A percentile compares a stretch with the other conserved stretches of the same genome.
Evolutionary conservation across 371 early-diverging fungal genomes (phyloP).

Genomic region (Haplosporangium sp.): DNA sequence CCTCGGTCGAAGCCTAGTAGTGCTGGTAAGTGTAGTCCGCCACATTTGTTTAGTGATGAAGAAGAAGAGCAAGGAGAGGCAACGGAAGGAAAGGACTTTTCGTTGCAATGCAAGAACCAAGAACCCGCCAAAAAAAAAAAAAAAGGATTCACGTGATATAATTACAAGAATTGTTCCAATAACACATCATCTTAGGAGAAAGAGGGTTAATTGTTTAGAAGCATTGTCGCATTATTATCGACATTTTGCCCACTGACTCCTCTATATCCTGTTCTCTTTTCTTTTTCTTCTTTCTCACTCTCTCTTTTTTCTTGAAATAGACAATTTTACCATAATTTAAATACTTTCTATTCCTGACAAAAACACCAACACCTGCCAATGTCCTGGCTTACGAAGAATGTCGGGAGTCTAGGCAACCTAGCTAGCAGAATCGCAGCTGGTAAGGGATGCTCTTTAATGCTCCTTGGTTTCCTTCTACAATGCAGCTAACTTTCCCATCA

Average conservation of each 20-base stretch:
- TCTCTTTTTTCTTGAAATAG: neutral
- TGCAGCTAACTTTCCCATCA: neutral
- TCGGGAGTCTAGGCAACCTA: conserved; percentile 48
- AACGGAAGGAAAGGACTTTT: too few species aligned
- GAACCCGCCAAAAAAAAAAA: too few species aligned
- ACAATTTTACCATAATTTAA: neutral
- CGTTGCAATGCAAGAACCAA: too few species aligned
- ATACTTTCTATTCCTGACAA: neutral
- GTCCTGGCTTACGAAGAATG: conserved; percentile 54
- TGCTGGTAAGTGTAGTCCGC: conserved; percentile 28
- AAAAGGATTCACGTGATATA: too few species aligned
- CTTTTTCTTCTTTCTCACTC: neutral
- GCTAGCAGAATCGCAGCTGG: conserved; percentile 54
- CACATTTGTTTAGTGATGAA: conserved; percentile 24
- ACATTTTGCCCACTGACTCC: too few species aligned
- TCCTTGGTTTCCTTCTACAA: neutral
- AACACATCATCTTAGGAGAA: too few species aligned
- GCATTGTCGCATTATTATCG: too few species aligned
- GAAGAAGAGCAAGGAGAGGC: neutral
- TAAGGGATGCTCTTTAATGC: conserved; percentile 8
- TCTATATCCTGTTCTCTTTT: too few species aligned
- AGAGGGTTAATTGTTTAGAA: too few species aligned
- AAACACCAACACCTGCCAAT: conserved; percentile 21
- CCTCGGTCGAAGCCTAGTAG: neutral
- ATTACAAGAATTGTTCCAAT: too few species aligned